These are phyloP conservation scores for Penicillium frequentans DNA, from an alignment of 2,329 filamentous ascomycete species.

Conservation along the genomic window DNA sequence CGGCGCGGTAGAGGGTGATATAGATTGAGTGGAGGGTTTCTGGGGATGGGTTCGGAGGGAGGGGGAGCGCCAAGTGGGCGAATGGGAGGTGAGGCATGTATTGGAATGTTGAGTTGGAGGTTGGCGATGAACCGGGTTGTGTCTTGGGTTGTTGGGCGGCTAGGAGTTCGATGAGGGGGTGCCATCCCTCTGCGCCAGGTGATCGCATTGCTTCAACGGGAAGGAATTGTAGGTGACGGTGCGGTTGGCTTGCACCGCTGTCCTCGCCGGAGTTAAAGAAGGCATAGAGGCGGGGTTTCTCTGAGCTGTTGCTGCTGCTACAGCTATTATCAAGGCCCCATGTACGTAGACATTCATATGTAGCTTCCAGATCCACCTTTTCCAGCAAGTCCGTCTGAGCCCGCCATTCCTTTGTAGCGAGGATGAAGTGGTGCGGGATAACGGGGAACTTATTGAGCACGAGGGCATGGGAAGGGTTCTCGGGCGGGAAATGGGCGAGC, in stretches of 20 bases:
- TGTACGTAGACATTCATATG: conserved; percentile 43
- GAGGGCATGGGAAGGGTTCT: conserved; percentile 39
- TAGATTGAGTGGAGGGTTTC: conserved; percentile 40
- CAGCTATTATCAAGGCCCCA: conserved; percentile 32
- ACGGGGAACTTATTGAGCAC: conserved; percentile 52
- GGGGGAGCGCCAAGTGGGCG: conserved; percentile 46
- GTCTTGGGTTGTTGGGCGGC: background rate
- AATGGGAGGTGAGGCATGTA: conserved; percentile 47
- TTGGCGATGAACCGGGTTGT: conserved; percentile 10
- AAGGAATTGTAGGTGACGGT: conserved; percentile 50
- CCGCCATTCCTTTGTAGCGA: conserved; percentile 47
- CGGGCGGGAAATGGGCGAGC: conserved; percentile 39
- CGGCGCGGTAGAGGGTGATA: conserved; percentile 42
- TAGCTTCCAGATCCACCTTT: conserved; percentile 41
- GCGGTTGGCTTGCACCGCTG: conserved; percentile 50
- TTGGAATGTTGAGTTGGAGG: conserved; percentile 22
- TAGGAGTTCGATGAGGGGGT: conserved; percentile 49
- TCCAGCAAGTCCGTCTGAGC: conserved; percentile 47
- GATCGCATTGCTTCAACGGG: conserved; percentile 47
- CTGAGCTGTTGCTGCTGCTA: background rate
- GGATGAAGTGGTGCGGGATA: conserved; percentile 51
- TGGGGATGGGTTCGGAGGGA: conserved; percentile 43
- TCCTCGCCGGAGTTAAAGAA: conserved; percentile 53
- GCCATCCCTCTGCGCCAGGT: conserved; percentile 42
- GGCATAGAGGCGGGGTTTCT: conserved; percentile 40